Conservation (phyloP, 139 green algal species). For the Chlamydomonas incerta region DNA sequence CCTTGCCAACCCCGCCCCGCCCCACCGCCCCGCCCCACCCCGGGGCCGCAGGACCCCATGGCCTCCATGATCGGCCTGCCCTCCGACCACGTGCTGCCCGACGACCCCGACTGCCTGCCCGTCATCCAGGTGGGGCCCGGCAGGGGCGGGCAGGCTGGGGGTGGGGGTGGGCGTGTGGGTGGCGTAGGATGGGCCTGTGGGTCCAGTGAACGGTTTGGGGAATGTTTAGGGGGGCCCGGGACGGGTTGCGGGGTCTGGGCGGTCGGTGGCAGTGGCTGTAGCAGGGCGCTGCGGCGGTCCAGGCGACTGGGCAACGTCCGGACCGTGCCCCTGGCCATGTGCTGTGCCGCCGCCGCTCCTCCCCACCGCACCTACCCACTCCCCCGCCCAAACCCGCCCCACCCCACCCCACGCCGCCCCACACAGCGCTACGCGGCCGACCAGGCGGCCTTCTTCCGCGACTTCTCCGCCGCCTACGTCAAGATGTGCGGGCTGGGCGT, state of each 20-base stretch:
- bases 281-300: too few species aligned
- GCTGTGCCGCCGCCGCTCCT: background rate
- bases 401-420: too few species aligned
- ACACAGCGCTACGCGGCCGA: constrained; percentile 69
- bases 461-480: constrained; percentile 79
- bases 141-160: too few species aligned
- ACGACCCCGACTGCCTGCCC: constrained; percentile 62
- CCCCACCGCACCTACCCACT: too few species aligned
- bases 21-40: background rate
- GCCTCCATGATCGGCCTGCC: constrained; percentile 84
- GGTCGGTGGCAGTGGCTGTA: too few species aligned
- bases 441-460: constrained; percentile 73
- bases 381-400: too few species aligned
- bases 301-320: too few species aligned
- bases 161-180: constrained; percentile 57
- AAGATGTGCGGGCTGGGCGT: constrained; percentile 70
- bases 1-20: too few species aligned
- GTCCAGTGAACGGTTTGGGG: too few species aligned
- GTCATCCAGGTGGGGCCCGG: constrained; percentile 12
- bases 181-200: constrained; percentile 29
- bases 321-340: too few species aligned
- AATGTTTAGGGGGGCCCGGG: too few species aligned
- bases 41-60: constrained; percentile 67
- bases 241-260: too few species aligned
- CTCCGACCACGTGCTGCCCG: constrained; percentile 88